Evolutionary conservation across 768 basidiomycete species (phyloP), one percentile per base, ranked within the genome.

Genomic region (Amyloporia xantha): DNA sequence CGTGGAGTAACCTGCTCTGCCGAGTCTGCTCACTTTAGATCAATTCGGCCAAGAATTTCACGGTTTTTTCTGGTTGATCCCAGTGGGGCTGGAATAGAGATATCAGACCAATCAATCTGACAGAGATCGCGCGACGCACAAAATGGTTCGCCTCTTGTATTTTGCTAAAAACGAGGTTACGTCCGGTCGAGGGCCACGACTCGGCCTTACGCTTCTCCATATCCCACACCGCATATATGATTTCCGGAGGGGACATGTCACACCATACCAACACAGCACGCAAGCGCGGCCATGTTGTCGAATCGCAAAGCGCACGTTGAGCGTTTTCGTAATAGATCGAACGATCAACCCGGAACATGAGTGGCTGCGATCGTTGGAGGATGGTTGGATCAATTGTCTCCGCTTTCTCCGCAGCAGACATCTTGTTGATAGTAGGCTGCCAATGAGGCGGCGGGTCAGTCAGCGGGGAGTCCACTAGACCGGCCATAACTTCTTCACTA

Each of bases 71-170:
- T 4, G 44, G 44, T 11, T 37, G 28, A 37, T 46, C 28, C 30
- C 44, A 46, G 17, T 46, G 28, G 11, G 44, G 30, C 28, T 46
- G 28, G n/a, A 26, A 10, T 42, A n/a, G n/a, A n/a, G n/a, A n/a
- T n/a, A n/a, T n/a, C n/a, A n/a, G n/a, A n/a, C n/a, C n/a, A n/a
- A n/a, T n/a, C n/a, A n/a, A n/a, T n/a, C n/a, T n/a, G n/a, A n/a
- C n/a, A n/a, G n/a, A n/a, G n/a, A n/a, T n/a, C n/a, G n/a, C n/a
- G n/a, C n/a, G n/a, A n/a, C n/a, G n/a, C n/a, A 49, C 48, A 30
- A 49, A 49, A 25, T 49, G 48, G 17, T 49, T 49, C 19, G 48
- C 39, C 10, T 41, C 41, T 35, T 36, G 20, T 12, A 49, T 27
- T 6, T 41, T 7, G 19, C 13, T 9, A 13, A 42, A 9, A 12